Evolutionary conservation across 768 basidiomycete genomes (phyloP), one percentile per base, ranked within the genome.

Genomic region (Hemileccinum impolitum): DNA sequence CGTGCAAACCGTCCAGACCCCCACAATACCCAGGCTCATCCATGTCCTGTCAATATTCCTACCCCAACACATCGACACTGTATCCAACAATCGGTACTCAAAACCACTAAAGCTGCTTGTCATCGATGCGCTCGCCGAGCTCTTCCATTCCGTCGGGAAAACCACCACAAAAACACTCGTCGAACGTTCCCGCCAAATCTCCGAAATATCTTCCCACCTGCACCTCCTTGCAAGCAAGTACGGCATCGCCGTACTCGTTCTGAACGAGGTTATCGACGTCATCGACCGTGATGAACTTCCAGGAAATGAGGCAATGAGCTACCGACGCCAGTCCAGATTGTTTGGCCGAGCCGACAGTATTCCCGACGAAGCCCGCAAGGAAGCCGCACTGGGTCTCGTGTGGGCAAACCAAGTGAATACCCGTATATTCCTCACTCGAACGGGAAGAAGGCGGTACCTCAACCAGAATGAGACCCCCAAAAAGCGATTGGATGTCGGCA

Each of bases 401-500:
- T 98, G 95, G 95, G 88, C 94, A 14, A 97, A 95, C 66, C 87
- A 91, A 59, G 75, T 98, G 48, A 94, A 95, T 57, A 78, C 76
- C 4, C 80, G 95, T 19, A 77, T 97, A 39, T 84, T 95, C 76
- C 77, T 96, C 44, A 80, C 78, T 38, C 79, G 90, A 26, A 94
- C 93, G 0, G 79, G 79, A 10, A 74, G 90, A 51, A 75, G 85
- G 48, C 75, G 81, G 39, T 74, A 82, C 50, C 62, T 87, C 23
- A 68, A 73, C 47, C 72, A 72, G 35, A 54, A 50, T 21, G 70
- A 67, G 46, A 39, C 37, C 15, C 53, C 55, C 12, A 68, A 61
- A 52, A 71, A 68, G 49, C 50, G 56, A 9, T 43, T 59, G 41
- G 48, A 54, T 46, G 47, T 43, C 35, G 45, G 60, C 35, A n/a